These are phyloP conservation scores for Crithidia sp. DNA, from an alignment of 208 protist genomes.

Conservation along the genomic window DNA sequence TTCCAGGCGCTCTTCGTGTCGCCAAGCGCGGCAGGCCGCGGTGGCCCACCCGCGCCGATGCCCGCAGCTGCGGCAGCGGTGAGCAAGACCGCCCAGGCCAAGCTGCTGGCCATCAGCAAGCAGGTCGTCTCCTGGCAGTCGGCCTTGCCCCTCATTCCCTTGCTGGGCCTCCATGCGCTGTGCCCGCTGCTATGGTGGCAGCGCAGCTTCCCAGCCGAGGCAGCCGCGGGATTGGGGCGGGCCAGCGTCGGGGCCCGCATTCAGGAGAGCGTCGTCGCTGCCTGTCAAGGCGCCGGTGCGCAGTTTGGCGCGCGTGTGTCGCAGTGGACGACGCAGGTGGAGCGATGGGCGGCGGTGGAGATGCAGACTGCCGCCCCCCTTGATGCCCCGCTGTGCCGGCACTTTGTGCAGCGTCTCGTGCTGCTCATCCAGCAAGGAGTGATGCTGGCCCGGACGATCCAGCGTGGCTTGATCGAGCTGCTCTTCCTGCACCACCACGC, in stretches of 20 bases:
- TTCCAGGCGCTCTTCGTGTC: slow-evolving; percentile 13
- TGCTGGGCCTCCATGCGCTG: slow-evolving; percentile 34
- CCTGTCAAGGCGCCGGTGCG: slow-evolving; percentile 14
- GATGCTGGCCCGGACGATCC: slow-evolving; percentile 62
- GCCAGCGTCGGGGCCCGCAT: slow-evolving; percentile 11
- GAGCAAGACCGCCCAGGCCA: slow-evolving; percentile 7
- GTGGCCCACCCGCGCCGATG: neutral
- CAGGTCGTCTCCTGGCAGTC: slow-evolving; percentile 24
- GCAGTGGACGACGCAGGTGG: slow-evolving; percentile 31
- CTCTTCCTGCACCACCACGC: slow-evolving; percentile 82
- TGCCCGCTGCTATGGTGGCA: slow-evolving; percentile 35
- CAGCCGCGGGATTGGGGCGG: slow-evolving; percentile 7
- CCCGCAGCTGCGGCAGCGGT: slow-evolving; percentile 3
- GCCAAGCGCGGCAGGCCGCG: neutral
- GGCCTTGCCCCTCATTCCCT: slow-evolving; percentile 19
- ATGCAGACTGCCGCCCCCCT: slow-evolving; percentile 51
- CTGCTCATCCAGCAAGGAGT: slow-evolving; percentile 73
- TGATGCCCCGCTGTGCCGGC: slow-evolving; percentile 35
- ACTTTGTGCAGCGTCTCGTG: slow-evolving; percentile 46
- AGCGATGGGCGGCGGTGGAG: slow-evolving; percentile 39
- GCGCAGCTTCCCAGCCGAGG: slow-evolving; percentile 18
- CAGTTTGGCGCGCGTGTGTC: slow-evolving; percentile 6
- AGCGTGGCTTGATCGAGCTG: slow-evolving; percentile 57
- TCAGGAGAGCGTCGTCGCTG: slow-evolving; percentile 13
- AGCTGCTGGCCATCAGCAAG: slow-evolving; percentile 11